Percentiles rank a stretch among this genome's conserved stretches.
phyloP scores from a whole-genome alignment of 2,329 filamentous ascomycete genomes.

The Xylariaceae sp. region DNA sequence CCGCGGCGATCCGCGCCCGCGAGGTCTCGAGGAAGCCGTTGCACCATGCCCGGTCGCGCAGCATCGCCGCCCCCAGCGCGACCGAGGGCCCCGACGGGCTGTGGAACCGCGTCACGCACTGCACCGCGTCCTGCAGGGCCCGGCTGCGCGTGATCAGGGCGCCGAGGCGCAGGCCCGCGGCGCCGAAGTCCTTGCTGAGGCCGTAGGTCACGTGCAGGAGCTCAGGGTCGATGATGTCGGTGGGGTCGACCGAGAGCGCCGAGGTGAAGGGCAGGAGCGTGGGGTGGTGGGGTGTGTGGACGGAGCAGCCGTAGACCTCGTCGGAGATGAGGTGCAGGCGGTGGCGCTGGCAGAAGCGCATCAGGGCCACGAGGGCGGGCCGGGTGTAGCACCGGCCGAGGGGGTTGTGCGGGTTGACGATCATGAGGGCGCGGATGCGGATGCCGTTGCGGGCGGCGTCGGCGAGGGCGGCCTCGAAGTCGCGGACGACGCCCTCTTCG shows the following conservation, averaged over 20 bases:
- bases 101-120: constrained; percentile 40
- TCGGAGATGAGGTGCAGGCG: constrained; percentile 52
- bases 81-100: constrained; percentile 41
- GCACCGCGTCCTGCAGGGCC: constrained; percentile 30
- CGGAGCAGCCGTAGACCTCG: constrained; percentile 52
- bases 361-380: constrained; percentile 37
- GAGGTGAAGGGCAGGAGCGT: constrained; percentile 29
- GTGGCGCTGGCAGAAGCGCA: constrained; percentile 46
- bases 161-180: constrained; percentile 48
- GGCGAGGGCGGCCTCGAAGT: constrained; percentile 31
- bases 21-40: not conserved
- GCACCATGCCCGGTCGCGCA: not conserved
- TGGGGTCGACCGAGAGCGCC: constrained; percentile 29
- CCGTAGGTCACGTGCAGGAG: constrained; percentile 47
- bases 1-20: not conserved
- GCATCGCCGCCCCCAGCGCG: constrained; percentile 31
- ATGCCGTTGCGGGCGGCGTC: constrained; percentile 2
- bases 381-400: constrained; percentile 43
- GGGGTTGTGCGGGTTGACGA: constrained; percentile 52
- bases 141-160: constrained; percentile 37
- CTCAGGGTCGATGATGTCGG: constrained; percentile 22
- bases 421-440: constrained; percentile 9
- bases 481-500: constrained; percentile 29
- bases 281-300: constrained; percentile 33
- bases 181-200: constrained; percentile 47